phyloP scores from a whole-genome alignment of 495 filamentous ascomycete genomes.

The Aspergillus campestris region DNA sequence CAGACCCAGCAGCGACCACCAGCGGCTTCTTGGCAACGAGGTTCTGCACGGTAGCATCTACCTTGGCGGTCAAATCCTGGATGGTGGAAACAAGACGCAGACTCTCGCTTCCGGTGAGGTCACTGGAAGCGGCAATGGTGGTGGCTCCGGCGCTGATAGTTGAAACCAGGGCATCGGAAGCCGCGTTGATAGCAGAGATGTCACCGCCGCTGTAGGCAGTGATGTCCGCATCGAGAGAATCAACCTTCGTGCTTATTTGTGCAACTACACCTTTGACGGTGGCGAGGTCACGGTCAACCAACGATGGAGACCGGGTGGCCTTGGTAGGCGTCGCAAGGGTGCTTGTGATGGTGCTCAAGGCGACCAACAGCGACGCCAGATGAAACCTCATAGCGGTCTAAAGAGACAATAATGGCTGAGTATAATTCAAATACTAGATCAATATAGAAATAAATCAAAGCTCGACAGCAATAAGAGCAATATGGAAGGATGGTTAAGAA shows the following conservation, averaged over 20 bases:
- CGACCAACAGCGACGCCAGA: no score
- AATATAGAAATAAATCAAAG: no score
- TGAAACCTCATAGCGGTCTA: no score
- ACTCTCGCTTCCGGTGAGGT: slow-evolving; percentile 19
- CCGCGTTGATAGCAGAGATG: slow-evolving; percentile 16
- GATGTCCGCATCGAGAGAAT: slow-evolving; percentile 26
- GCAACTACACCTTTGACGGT: slow-evolving; percentile 23
- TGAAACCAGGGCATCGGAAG: slow-evolving; percentile 19
- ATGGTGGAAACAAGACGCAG: slow-evolving; percentile 20
- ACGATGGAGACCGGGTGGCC: slow-evolving; percentile 9
- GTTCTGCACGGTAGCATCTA: slow-evolving; percentile 20
- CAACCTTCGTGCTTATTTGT: slow-evolving; percentile 21
- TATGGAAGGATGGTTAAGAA: no score
- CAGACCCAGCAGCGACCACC: slow-evolving; percentile 21
- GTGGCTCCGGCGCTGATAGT: slow-evolving; percentile 21
- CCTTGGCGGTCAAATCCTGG: slow-evolving; percentile 17
- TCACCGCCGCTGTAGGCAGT: slow-evolving; percentile 25
- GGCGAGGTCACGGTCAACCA: slow-evolving; percentile 22
- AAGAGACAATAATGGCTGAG: not conserved
- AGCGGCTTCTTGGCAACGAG: slow-evolving; percentile 22
- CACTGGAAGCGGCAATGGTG: slow-evolving; percentile 6
- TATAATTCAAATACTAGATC: no score
- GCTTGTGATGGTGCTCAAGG: slow-evolving; percentile 1
- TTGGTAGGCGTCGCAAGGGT: slow-evolving; percentile 14
- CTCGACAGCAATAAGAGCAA: no score